A percentile compares a stretch with the other conserved stretches of the same genome.
These are phyloP conservation scores for Ophiostoma sp. DNA, from an alignment of 2,329 filamentous ascomycete genomes.

Conservation along the genomic window DNA sequence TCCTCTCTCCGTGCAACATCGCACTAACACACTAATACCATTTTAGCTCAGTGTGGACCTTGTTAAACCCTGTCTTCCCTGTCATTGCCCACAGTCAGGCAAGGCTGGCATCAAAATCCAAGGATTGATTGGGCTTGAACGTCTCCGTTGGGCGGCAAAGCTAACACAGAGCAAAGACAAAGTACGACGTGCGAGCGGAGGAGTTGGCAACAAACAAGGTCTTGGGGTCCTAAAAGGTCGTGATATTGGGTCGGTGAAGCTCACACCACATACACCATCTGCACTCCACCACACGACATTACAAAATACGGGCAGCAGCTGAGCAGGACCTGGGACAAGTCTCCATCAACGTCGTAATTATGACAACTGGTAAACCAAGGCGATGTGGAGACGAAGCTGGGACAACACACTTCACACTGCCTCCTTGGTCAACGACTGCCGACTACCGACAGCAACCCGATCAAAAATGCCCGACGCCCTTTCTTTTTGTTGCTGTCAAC, in stretches of 20 bases:
- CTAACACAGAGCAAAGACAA: neutral
- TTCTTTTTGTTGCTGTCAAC: neutral
- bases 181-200: neutral
- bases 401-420: neutral
- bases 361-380: neutral
- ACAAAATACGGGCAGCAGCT: neutral
- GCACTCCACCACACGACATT: conserved; percentile 1
- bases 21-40: conserved; percentile 10
- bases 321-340: neutral
- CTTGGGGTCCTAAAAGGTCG: neutral
- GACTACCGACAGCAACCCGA: neutral
- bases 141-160: conserved; percentile 17
- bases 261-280: neutral
- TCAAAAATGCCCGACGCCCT: neutral
- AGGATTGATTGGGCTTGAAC: conserved; percentile 5
- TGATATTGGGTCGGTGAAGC: conserved; percentile 14
- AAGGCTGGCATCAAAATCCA: neutral
- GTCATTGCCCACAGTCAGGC: neutral
- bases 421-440: conserved; percentile 3
- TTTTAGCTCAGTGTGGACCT: conserved; percentile 1
- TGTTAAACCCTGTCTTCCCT: neutral
- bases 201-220: neutral
- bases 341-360: neutral
- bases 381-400: neutral
- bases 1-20: conserved; percentile 1